phyloP scores from a whole-genome alignment of 2,329 filamentous ascomycete genomes.

The Beauveria asiatica region DNA sequence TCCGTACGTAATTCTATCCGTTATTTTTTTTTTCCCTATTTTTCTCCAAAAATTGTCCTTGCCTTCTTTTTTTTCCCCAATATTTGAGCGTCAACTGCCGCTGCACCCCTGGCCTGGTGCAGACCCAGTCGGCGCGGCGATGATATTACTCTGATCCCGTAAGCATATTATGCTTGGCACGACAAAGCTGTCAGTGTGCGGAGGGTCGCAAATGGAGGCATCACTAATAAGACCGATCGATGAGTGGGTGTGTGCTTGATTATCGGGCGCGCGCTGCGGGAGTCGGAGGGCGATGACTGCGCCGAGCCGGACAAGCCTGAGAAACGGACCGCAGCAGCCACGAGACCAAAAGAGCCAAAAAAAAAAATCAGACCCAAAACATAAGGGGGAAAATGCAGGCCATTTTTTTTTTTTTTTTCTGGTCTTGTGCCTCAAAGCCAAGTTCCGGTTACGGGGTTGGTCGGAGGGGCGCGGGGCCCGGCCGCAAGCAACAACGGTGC shows the following conservation, averaged over 20 bases:
- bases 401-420: not conserved
- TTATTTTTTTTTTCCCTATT: not conserved
- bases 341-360: not conserved
- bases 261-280: not conserved
- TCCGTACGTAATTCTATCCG: not conserved
- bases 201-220: not conserved
- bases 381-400: not conserved
- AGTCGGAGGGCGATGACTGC: not conserved
- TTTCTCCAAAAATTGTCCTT: not conserved
- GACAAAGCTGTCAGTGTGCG: not conserved
- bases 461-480: not conserved
- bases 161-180: conserved; percentile 10
- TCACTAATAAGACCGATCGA: not conserved
- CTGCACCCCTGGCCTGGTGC: not conserved
- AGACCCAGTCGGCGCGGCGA: not conserved
- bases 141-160: conserved; percentile 8
- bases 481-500: not conserved
- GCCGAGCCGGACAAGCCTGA: no score
- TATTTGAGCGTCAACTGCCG: not conserved
- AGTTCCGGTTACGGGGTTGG: conserved; percentile 3
- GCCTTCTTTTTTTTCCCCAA: not conserved
- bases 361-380: not conserved
- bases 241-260: not conserved
- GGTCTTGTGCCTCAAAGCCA: not conserved
- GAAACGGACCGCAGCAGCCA: not conserved